phyloP scores from a whole-genome alignment of 2,329 filamentous ascomycete genomes.

The Aureobasidium mangrovei region DNA sequence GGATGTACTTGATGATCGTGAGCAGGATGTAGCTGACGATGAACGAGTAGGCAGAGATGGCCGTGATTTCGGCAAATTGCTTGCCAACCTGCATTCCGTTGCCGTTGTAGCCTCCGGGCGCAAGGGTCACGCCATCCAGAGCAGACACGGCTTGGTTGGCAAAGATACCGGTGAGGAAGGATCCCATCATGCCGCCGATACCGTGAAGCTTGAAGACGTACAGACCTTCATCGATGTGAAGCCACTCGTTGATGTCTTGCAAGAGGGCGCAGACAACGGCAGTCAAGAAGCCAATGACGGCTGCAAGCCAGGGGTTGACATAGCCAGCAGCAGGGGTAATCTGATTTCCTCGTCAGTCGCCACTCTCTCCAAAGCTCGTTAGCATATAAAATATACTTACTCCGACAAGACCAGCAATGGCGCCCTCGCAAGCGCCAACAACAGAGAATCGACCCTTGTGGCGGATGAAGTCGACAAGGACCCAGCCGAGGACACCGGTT shows the following conservation, averaged over 20 bases:
- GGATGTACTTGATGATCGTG: conserved; percentile 45
- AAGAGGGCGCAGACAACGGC: conserved; percentile 42
- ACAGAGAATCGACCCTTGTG: conserved; percentile 46
- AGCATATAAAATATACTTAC: conserved; percentile 41
- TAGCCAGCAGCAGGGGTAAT: conserved; percentile 28
- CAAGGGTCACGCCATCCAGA: conserved; percentile 42
- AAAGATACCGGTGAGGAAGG: conserved; percentile 51
- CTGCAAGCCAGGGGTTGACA: conserved; percentile 45
- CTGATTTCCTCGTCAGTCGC: background rate
- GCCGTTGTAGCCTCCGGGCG: conserved; percentile 46
- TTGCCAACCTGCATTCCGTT: conserved; percentile 47
- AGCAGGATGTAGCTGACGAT: conserved; percentile 44
- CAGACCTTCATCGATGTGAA: conserved; percentile 49
- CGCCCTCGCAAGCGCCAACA: conserved; percentile 49
- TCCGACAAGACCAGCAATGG: conserved; percentile 52
- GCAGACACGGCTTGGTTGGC: conserved; percentile 39
- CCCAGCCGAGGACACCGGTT: conserved; percentile 47
- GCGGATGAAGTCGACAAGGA: conserved; percentile 44
- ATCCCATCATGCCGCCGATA: conserved; percentile 49
- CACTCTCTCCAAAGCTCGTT: conserved; percentile 29
- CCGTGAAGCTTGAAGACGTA: conserved; percentile 54
- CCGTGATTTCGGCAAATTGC: conserved; percentile 48
- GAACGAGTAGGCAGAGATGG: conserved; percentile 47
- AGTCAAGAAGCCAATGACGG: conserved; percentile 49
- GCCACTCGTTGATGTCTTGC: conserved; percentile 45